Evolutionary conservation across 1,139 yeast species (phyloP), one percentile per base, ranked within the genome.

Genomic region (Protomyces gravidus): DNA sequence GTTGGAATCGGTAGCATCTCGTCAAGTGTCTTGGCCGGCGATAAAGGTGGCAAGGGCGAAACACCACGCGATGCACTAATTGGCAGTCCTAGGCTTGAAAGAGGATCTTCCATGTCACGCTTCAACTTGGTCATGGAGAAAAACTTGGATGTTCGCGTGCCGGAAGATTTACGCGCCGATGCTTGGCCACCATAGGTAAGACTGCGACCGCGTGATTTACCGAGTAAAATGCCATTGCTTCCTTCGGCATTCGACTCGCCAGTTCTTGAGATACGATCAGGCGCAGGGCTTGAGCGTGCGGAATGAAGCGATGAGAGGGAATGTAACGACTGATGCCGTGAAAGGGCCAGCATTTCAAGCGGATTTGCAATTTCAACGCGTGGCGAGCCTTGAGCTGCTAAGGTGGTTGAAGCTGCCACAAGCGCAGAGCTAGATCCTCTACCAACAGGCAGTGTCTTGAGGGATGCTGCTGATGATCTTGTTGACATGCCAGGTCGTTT

Each of bases 311-410:
- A 53, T 6, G 13, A n/a, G 21, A 46, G 30, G 19, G 58, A 53
- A 2, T 40, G 39, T 9, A 42, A 23, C 3, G 58, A 53, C 13
- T n/a, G 30, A 7, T 32, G 51, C 5, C 58, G 46, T 32, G 32
- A 33, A 0, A 33, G 33, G 3, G 28, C n/a, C n/a, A 23, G 28
- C 4, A 9, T 11, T 6, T 53, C 58, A 6, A 53, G 17, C 4
- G 58, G 58, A 25, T 53, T 47, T 15, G 26, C 4, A 7, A 53
- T 5, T 15, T 53, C 58, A 11, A 53, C 13, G 9, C 33, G 23
- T 23, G 58, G 58, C 36, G 51, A 45, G n/a, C 58, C 58, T 26
- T 39, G 58, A 11, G 45, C 58, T 15, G 58, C 58, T 13, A 53
- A 36, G 3, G 58, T 17, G 3, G 58, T n/a, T 1, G 50, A 32